phyloP scores from a whole-genome alignment of 352 stramenopile species.

The Pythium sukuiense region DNA sequence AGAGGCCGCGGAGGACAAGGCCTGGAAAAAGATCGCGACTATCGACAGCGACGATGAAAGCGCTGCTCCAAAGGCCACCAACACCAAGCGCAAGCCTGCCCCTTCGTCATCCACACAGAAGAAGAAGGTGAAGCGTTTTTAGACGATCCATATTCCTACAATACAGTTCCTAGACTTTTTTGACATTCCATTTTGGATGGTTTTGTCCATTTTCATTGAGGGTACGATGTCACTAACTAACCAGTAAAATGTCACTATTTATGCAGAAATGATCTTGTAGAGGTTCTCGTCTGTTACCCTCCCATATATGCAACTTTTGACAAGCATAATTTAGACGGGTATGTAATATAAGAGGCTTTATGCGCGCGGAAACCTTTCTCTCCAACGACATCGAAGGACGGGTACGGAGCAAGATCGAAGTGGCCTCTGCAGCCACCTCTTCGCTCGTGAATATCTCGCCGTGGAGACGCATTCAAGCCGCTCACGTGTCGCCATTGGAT shows the following conservation, averaged over 20 bases:
- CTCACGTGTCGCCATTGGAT: background rate
- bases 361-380: conserved; percentile 29
- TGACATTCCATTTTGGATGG: background rate
- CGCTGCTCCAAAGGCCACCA: conserved; percentile 19
- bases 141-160: conserved; percentile 16
- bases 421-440: background rate
- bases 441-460: conserved; percentile 2
- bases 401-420: background rate
- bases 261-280: background rate
- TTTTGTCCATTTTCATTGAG: background rate
- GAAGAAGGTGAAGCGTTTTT: conserved; percentile 38
- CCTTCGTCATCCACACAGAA: conserved; percentile 29
- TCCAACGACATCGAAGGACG: conserved; percentile 15
- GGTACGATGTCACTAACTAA: background rate
- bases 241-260: too few species aligned
- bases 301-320: background rate
- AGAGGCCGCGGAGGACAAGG: conserved; percentile 60
- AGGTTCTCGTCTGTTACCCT: background rate
- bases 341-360: conserved; percentile 1
- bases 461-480: background rate
- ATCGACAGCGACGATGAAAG: conserved; percentile 59
- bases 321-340: background rate
- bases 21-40: conserved; percentile 58
- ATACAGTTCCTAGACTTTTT: conserved; percentile 7
- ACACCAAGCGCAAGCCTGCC: conserved; percentile 33